Evolutionary conservation across 2,329 filamentous ascomycete species (phyloP).

Genomic region (Penicillium griseofulvum): DNA sequence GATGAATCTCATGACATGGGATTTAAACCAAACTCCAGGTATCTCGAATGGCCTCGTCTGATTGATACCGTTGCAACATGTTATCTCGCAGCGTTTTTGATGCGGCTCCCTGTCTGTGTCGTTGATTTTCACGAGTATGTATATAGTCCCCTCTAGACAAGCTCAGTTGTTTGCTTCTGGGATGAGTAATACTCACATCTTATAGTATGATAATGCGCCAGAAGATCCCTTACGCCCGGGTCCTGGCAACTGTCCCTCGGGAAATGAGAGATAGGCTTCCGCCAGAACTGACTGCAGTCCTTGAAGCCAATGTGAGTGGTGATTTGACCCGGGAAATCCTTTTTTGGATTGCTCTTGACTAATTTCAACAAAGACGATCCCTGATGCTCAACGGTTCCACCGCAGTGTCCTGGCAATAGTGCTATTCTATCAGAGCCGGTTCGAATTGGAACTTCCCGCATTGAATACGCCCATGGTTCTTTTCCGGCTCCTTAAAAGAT

Average conservation of each 20-base stretch:
- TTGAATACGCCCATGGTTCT: slow-evolving; percentile 69
- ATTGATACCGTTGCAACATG: slow-evolving; percentile 74
- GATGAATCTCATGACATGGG: slow-evolving; percentile 42
- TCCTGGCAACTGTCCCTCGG: slow-evolving; percentile 47
- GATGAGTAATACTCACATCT: neutral
- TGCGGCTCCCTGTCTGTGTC: slow-evolving; percentile 73
- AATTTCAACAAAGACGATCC: slow-evolving; percentile 32
- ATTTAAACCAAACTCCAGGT: slow-evolving; percentile 34
- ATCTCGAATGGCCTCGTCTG: slow-evolving; percentile 58
- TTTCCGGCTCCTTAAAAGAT: slow-evolving; percentile 65
- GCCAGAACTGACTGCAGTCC: slow-evolving; percentile 37
- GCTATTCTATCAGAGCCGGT: slow-evolving; percentile 64
- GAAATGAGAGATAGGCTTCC: slow-evolving; percentile 48
- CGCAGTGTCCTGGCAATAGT: slow-evolving; percentile 60
- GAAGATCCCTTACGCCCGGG: slow-evolving; percentile 69
- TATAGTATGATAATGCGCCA: slow-evolving; percentile 58
- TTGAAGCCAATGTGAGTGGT: slow-evolving; percentile 40
- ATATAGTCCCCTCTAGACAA: neutral
- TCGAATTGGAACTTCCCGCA: slow-evolving; percentile 68
- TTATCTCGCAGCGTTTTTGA: slow-evolving; percentile 73
- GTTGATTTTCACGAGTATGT: slow-evolving; percentile 62
- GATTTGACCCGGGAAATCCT: neutral
- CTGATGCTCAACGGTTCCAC: slow-evolving; percentile 61
- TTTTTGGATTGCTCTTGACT: neutral
- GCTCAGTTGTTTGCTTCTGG: neutral